Percentiles rank a stretch among this genome's conserved stretches.
phyloP scores from a whole-genome alignment of 2,329 filamentous ascomycete species.

The Apiospora rasikravindrae region DNA sequence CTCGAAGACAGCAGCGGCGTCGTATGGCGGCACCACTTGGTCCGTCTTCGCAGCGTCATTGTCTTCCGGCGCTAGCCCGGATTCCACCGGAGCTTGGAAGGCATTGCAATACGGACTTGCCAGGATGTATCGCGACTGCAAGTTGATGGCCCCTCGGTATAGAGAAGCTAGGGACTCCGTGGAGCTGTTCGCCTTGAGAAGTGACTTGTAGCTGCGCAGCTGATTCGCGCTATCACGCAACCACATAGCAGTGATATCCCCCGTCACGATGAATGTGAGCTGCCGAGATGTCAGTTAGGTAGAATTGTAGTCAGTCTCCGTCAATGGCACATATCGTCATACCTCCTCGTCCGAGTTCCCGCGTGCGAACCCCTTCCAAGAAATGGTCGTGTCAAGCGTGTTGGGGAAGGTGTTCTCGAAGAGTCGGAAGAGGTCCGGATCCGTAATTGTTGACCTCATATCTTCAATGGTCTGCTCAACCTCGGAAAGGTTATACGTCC shows the following conservation, averaged over 20 bases:
- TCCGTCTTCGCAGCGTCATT: slow-evolving; percentile 67
- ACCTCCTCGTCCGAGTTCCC: slow-evolving; percentile 44
- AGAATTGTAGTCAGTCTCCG: not conserved
- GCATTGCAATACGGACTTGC: slow-evolving; percentile 84
- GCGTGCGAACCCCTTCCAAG: slow-evolving; percentile 71
- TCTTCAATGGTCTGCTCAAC: slow-evolving; percentile 71
- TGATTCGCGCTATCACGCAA: slow-evolving; percentile 82
- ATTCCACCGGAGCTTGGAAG: slow-evolving; percentile 84
- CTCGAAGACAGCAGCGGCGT: slow-evolving; percentile 78
- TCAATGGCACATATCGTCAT: slow-evolving; percentile 17
- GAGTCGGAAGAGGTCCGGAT: slow-evolving; percentile 73
- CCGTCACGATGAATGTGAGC: slow-evolving; percentile 81
- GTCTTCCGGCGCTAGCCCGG: slow-evolving; percentile 62
- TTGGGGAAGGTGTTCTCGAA: slow-evolving; percentile 88
- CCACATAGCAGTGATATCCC: slow-evolving; percentile 89
- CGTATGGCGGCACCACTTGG: slow-evolving; percentile 65
- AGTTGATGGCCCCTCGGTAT: slow-evolving; percentile 74
- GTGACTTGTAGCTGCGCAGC: slow-evolving; percentile 69
- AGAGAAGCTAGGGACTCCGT: slow-evolving; percentile 67
- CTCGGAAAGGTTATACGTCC: slow-evolving; percentile 72
- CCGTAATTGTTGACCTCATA: slow-evolving; percentile 46
- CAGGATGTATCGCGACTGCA: slow-evolving; percentile 71
- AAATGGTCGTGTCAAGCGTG: slow-evolving; percentile 80
- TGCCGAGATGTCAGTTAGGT: slow-evolving; percentile 52
- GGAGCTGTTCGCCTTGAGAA: slow-evolving; percentile 60